Percentiles rank a stretch among this genome's conserved stretches.
Evolutionary conservation across 2,329 filamentous ascomycete genomes (phyloP).

Genomic region (Fusarium vanettenii): DNA sequence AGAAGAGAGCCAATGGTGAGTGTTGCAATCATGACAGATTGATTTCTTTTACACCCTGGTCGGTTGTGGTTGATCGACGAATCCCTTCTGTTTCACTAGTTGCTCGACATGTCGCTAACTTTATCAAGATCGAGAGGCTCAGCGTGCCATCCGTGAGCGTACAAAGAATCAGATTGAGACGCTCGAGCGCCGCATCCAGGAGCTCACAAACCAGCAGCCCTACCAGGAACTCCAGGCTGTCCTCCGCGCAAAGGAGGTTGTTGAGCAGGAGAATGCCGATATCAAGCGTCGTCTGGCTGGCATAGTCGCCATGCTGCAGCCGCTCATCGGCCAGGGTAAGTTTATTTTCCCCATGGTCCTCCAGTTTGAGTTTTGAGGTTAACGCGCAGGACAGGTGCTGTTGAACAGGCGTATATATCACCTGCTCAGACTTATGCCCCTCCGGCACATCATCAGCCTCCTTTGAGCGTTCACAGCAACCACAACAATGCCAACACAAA

Average conservation of each 20-base stretch:
- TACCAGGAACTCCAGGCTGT: slow-evolving; percentile 85
- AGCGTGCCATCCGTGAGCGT: slow-evolving; percentile 84
- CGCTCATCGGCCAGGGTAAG: slow-evolving; percentile 58
- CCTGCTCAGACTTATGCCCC: slow-evolving; percentile 45
- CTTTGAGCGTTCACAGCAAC: slow-evolving; percentile 30
- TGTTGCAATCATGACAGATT: slow-evolving; percentile 18
- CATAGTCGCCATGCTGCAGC: slow-evolving; percentile 73
- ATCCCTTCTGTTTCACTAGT: background rate
- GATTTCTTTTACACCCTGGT: background rate
- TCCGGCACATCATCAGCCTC: slow-evolving; percentile 36
- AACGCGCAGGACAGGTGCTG: slow-evolving; percentile 33
- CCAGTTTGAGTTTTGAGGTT: background rate
- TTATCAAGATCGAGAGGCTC: slow-evolving; percentile 79
- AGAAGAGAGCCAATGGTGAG: slow-evolving; percentile 70
- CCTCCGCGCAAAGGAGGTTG: slow-evolving; percentile 78
- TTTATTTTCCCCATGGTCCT: background rate
- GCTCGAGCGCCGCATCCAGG: slow-evolving; percentile 77
- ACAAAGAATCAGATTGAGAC: slow-evolving; percentile 83
- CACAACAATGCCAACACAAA: slow-evolving; percentile 37
- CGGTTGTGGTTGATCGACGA: background rate
- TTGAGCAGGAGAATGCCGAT: slow-evolving; percentile 83
- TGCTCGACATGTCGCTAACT: slow-evolving; percentile 27
- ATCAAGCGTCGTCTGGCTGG: slow-evolving; percentile 76
- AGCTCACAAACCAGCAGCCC: slow-evolving; percentile 82
- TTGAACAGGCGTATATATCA: slow-evolving; percentile 48